A percentile compares a stretch with the other conserved stretches of the same genome.
These are phyloP conservation scores for Tuber borchii DNA, from an alignment of 495 filamentous ascomycete genomes.

Conservation along the genomic window DNA sequence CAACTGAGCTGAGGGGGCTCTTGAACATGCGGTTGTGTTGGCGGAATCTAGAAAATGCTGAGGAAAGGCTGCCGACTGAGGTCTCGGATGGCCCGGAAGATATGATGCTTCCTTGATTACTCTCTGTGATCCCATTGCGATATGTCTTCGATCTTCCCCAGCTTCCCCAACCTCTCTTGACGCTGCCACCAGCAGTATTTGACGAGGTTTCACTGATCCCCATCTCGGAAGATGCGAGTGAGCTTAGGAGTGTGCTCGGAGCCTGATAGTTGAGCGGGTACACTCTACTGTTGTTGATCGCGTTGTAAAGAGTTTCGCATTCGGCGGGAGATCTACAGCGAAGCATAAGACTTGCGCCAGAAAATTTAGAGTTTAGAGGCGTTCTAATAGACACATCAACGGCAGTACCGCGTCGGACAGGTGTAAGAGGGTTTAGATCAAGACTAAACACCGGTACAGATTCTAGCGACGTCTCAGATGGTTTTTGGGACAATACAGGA, in stretches of 20 bases:
- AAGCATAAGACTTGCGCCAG: slow-evolving; percentile 75
- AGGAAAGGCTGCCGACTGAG: slow-evolving; percentile 54
- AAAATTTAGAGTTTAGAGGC: slow-evolving; percentile 62
- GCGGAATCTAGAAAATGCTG: slow-evolving; percentile 42
- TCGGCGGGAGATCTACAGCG: slow-evolving; percentile 71
- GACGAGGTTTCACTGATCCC: slow-evolving; percentile 30
- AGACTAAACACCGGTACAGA: slow-evolving; percentile 52
- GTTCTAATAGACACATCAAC: slow-evolving; percentile 92
- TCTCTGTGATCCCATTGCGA: slow-evolving; percentile 29
- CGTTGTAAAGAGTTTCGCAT: slow-evolving; percentile 69
- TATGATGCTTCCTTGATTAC: slow-evolving; percentile 42
- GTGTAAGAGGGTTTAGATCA: slow-evolving; percentile 80
- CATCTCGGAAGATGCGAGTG: slow-evolving; percentile 33
- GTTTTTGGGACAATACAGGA: slow-evolving; percentile 6
- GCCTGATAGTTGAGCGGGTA: slow-evolving; percentile 36
- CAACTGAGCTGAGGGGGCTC: slow-evolving; percentile 32
- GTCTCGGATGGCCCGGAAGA: slow-evolving; percentile 50
- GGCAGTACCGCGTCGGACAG: slow-evolving; percentile 78
- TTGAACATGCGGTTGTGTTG: slow-evolving; percentile 34
- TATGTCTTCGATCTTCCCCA: slow-evolving; percentile 41
- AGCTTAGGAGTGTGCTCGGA: slow-evolving; percentile 27
- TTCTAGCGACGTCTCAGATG: slow-evolving; percentile 19
- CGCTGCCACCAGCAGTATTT: slow-evolving; percentile 23
- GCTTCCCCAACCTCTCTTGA: slow-evolving; percentile 39
- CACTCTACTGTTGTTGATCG: slow-evolving; percentile 59